Evolutionary conservation across 2,329 filamentous ascomycete species (phyloP), one percentile per base, ranked within the genome.

Genomic region (Diatrype stigma): DNA sequence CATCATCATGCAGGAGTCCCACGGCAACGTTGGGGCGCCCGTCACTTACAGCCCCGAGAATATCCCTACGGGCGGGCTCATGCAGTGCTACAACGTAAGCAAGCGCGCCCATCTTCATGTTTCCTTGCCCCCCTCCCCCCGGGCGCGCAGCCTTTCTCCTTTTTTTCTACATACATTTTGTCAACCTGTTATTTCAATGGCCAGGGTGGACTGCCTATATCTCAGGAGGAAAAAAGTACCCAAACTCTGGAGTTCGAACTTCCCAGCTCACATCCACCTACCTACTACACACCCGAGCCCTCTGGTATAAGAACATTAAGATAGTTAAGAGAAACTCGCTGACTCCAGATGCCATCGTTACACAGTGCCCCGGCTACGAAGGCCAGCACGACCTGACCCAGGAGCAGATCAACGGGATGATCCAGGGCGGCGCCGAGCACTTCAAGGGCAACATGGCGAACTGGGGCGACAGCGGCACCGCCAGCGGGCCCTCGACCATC

Each of bases 1-100:
- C 47, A 70, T 73, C 54, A 70, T 73, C 53, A 72, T 73, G 67
- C 68, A 73, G 59, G 70, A 73, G 60, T 68, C 63, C 54, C 64
- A 61, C 46, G 70, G 70, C 35, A 63, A 70, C 51, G 69, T 73
- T 28, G 68, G 67, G 12, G 68, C 70, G 14, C 44, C 30, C 3
- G 70, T 67, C n/a, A 70, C 70, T 26, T 54, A 14, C 38, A 65
- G 69, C 56, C 51, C 49, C 19, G 68, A 72, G 50, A 59, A 60
- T 11, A 63, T 65, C 50, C 19, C 23, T 35, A 70, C 68, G 3
- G 68, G 65, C 17, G 70, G 71, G n/a, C 59, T 73, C 34, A 72
- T 73, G 70, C 70, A 73, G 58, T 64, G 64, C 45, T 60, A 61
- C 32, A 66, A n/a, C n/a, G 65, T 30, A 66, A 66, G 51, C 64